Base-by-base conservation (phyloP, 805 yeast genomes). In the Ogataea dorogensis region DNA sequence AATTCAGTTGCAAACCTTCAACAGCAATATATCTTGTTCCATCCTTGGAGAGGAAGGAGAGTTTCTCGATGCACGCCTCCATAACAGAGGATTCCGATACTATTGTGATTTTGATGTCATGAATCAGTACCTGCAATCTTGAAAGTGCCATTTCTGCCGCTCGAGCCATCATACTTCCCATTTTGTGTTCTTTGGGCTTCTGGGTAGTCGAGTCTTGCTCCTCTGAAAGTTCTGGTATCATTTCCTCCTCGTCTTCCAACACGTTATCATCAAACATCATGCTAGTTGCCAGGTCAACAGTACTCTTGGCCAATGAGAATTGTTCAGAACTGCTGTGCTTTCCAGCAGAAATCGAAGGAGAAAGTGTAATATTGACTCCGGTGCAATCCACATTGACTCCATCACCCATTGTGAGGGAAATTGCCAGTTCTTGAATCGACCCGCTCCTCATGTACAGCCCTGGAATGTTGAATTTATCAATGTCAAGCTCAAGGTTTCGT, bases 101-200 rank as follows among this genome's bases (percentile, higher is more conserved):
- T 2, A 82, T 44, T 28, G 71, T 70, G 21, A 82, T 50, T 4
- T 60, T 65, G 7, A 79, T 49, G 44, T 77, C 61, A 8, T 59
- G 54, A 5, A 83, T 48, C n/a, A 57, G 66, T 4, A 82, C 65
- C 30, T 67, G 75, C 4, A 84, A 58, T 44, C 79, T 72, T 46
- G 84, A 73, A 13, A 84, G 56, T 0, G 87, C 86, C 41, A 79
- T 67, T 40, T 81, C 88, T 0, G 79, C 76, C 0, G 86, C 86
- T 44, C 66, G 72, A 10, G 76, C 66, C 76, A 77, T 75, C 56
- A 79, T 74, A 8, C 68, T 70, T 40, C 78, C 72, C 35, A 80
- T 50, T 1, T 76, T 64, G 2, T 74, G 38, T 19, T 38, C 46
- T 11, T 40, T 42, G 2, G 34, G 19, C 13, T 35, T 18, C 3